A percentile compares a stretch with the other conserved stretches of the same genome.
phyloP scores from a whole-genome alignment of 2,329 filamentous ascomycete genomes.

The Penicillium sp. region DNA sequence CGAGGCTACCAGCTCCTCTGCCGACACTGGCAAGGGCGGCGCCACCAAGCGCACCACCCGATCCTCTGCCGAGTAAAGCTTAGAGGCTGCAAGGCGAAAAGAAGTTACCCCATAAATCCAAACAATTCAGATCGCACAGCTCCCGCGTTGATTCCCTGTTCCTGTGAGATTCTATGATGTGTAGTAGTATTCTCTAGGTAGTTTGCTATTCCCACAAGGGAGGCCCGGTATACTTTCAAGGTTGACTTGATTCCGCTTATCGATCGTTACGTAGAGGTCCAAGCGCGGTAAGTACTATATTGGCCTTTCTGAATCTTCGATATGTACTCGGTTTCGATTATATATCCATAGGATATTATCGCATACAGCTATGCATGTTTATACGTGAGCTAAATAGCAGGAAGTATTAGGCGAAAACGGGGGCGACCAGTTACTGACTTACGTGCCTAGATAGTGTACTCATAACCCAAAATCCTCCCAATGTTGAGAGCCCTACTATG shows the following conservation, averaged over 20 bases:
- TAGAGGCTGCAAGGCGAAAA: constrained; percentile 8
- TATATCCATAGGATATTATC: no score
- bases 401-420: no score
- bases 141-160: constrained; percentile 16
- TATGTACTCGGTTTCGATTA: no score
- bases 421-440: no score
- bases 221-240: constrained; percentile 6
- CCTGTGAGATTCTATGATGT: constrained; percentile 8
- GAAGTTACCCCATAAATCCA: constrained; percentile 14
- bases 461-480: no score
- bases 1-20: constrained; percentile 57
- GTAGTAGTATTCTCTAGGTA: constrained; percentile 17
- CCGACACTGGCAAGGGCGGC: constrained; percentile 73
- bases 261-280: no score
- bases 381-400: no score
- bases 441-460: no score
- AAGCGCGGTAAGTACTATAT: no score
- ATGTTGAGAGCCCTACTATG: no score
- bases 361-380: no score
- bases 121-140: constrained; percentile 10
- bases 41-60: constrained; percentile 60
- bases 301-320: no score
- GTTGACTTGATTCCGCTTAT: not conserved
- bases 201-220: constrained; percentile 13
- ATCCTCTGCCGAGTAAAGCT: constrained; percentile 39